Percentiles rank a stretch among this genome's conserved stretches.
These are phyloP conservation scores for Microdochium nivale DNA, from an alignment of 2,329 filamentous ascomycete species.

Conservation along the genomic window DNA sequence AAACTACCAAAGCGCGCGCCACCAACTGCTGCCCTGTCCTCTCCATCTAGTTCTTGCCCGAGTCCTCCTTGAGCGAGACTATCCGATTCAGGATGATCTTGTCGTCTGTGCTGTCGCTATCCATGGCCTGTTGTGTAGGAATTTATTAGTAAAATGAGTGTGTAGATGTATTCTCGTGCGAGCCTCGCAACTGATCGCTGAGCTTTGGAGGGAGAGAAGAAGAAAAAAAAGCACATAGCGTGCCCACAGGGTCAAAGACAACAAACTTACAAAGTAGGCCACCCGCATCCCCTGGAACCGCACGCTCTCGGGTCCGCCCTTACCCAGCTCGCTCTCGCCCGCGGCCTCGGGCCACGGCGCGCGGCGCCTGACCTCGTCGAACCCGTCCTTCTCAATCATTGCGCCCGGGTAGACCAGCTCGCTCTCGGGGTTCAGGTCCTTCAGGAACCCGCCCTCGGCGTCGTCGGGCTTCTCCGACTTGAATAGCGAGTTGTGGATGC, in stretches of 20 bases:
- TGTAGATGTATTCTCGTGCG: too few relatives aligned
- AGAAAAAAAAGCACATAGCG: not conserved
- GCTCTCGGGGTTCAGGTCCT: conserved; percentile 76
- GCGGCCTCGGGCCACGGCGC: conserved; percentile 78
- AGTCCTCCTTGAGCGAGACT: conserved; percentile 82
- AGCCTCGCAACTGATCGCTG: too few relatives aligned
- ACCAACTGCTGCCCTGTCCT: too few relatives aligned
- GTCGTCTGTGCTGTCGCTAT: conserved; percentile 70
- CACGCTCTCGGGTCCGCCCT: conserved; percentile 62
- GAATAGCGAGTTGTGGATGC: conserved; percentile 77
- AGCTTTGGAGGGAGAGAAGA: not conserved
- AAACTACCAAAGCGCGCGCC: too few relatives aligned
- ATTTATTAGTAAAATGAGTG: not conserved
- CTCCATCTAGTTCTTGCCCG: conserved; percentile 45
- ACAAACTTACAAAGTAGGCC: conserved; percentile 64
- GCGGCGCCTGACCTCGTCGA: conserved; percentile 63
- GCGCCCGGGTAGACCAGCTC: conserved; percentile 73
- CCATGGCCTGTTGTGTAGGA: conserved; percentile 44
- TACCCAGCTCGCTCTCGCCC: conserved; percentile 56
- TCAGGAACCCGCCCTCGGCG: conserved; percentile 70
- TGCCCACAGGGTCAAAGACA: not conserved
- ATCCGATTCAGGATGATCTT: conserved; percentile 85
- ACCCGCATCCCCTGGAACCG: conserved; percentile 88
- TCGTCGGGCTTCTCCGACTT: conserved; percentile 75
- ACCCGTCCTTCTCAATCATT: conserved; percentile 66